phyloP scores from a whole-genome alignment of 176 grass and related monocot genomes.

The Zoysia japonica region DNA sequence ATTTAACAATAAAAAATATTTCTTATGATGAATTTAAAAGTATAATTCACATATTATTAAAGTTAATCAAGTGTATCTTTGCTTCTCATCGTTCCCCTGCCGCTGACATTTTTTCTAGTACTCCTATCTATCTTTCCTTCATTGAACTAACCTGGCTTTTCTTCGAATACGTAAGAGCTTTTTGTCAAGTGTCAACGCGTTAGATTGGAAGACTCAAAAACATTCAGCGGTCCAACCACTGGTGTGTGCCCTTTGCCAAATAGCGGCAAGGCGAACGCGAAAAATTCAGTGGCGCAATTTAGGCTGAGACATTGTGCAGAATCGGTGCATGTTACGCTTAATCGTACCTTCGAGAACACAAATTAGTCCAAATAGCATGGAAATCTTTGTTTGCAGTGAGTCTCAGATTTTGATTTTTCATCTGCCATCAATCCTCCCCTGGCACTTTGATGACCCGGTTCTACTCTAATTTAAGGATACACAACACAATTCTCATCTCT shows the following conservation, averaged over 20 bases:
- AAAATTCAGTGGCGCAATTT: slow-evolving; percentile 6
- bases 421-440: background rate
- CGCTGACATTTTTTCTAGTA: too few relatives aligned
- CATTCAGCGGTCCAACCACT: background rate
- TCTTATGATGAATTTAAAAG: too few relatives aligned
- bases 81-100: too few relatives aligned
- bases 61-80: too few relatives aligned
- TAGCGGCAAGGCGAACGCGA: background rate
- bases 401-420: background rate
- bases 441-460: background rate
- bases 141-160: background rate
- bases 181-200: background rate
- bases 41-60: too few relatives aligned
- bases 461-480: background rate
- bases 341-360: background rate
- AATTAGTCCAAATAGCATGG: background rate
- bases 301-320: background rate
- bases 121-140: background rate
- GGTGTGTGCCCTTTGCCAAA: slow-evolving; percentile 2
- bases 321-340: background rate
- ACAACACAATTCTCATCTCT: slow-evolving; percentile 2
- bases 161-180: background rate
- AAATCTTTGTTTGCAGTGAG: background rate
- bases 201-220: slow-evolving; percentile 9
- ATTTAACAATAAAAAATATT: too few relatives aligned